A percentile compares a stretch with the other conserved stretches of the same genome.
phyloP scores from a whole-genome alignment of 2,329 filamentous ascomycete species.

The Mollisiaceae sp. region DNA sequence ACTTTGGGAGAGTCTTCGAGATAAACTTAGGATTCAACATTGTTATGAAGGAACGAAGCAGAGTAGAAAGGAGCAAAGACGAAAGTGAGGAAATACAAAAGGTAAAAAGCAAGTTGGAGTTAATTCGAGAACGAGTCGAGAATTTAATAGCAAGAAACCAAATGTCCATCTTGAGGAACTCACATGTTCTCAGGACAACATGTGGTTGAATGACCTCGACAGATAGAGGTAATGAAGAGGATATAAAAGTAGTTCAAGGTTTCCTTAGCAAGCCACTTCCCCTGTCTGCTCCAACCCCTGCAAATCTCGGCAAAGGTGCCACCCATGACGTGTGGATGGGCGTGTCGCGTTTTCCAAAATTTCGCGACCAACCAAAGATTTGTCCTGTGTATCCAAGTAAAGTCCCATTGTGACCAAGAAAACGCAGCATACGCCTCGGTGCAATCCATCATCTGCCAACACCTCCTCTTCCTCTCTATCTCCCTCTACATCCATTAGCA shows the following conservation, averaged over 20 bases:
- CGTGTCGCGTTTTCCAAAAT: constrained; percentile 4
- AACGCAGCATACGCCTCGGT: background rate
- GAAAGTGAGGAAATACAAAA: too few relatives aligned
- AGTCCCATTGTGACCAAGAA: background rate
- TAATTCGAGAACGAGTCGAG: too few relatives aligned
- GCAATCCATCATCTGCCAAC: background rate
- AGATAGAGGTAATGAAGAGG: background rate
- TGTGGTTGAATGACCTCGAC: background rate
- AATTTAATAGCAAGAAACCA: too few relatives aligned
- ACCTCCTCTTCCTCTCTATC: background rate
- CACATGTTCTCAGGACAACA: too few relatives aligned
- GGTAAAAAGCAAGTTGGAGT: too few relatives aligned
- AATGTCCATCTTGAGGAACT: too few relatives aligned
- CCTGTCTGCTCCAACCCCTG: background rate
- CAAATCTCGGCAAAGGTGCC: background rate
- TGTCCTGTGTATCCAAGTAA: background rate
- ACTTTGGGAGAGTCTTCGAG: too few relatives aligned
- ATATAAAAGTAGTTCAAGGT: background rate
- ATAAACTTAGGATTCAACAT: too few relatives aligned
- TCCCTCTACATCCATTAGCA: background rate
- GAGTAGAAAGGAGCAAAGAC: too few relatives aligned
- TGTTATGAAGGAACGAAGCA: too few relatives aligned
- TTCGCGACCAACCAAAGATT: constrained; percentile 7
- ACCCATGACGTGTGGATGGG: constrained; percentile 7
- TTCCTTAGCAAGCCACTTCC: too few relatives aligned